phyloP scores from a whole-genome alignment of 148 eudicot genomes.

The Silene latifolia region DNA sequence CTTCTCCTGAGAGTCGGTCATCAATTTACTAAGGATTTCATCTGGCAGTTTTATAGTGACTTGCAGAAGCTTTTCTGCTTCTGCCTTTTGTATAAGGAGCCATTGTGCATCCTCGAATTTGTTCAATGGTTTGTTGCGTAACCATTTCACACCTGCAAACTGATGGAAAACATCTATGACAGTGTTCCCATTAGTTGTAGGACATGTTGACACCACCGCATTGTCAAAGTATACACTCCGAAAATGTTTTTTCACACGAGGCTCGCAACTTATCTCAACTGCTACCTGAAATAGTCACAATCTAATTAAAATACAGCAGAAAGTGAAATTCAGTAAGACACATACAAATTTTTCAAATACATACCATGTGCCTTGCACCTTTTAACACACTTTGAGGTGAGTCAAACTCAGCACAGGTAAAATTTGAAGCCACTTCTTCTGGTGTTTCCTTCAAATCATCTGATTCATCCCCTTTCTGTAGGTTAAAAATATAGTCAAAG shows the following conservation, averaged over 20 bases:
- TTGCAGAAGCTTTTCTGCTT: conserved; percentile 90
- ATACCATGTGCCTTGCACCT: conserved; percentile 99
- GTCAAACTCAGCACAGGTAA: conserved; percentile 74
- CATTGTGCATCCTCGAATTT: conserved; percentile 92
- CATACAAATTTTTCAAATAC: conserved; percentile 16
- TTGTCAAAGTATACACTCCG: conserved; percentile 83
- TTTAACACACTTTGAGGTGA: conserved; percentile 75
- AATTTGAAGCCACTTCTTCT: conserved; percentile 85
- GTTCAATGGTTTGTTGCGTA: conserved; percentile 75
- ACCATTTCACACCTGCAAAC: conserved; percentile 90
- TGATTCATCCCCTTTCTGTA: conserved; percentile 69
- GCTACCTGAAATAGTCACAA: conserved; percentile 58
- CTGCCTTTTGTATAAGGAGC: conserved; percentile 97
- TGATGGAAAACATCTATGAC: conserved; percentile 77
- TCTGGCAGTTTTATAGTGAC: conserved; percentile 78
- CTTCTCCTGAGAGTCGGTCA: conserved; percentile 68
- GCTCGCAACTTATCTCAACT: conserved; percentile 93
- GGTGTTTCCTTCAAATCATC: conserved; percentile 93
- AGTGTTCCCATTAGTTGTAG: conserved; percentile 74
- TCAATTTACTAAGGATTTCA: conserved; percentile 46
- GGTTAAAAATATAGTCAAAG: conserved; percentile 17
- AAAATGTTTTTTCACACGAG: conserved; percentile 81
- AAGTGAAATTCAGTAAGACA: neutral
- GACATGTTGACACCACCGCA: conserved; percentile 82
- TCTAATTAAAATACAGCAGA: neutral